Evolutionary conservation across 306 rosid genomes (phyloP), one percentile per base, ranked within the genome.

Genomic region (Vigna reflexopilosa): DNA sequence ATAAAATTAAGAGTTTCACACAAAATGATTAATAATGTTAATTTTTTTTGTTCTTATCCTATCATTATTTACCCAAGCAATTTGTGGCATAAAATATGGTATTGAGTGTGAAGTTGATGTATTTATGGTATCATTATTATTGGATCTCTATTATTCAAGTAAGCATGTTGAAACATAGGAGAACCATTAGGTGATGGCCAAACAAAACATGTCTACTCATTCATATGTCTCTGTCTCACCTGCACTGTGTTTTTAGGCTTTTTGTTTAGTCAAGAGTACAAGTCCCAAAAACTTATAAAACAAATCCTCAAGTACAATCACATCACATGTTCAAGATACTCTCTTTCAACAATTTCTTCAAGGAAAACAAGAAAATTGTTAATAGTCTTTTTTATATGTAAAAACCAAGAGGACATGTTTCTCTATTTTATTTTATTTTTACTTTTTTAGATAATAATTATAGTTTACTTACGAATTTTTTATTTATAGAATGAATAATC

Each of bases 201-300:
- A 67, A 44, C 54, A 67, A 67, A 19, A 44, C 54, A 67, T 67
- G 72, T 44, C 1, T 19, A 9, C 24, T 7, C 36, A 19, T 36
- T 7, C 70, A 64, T 62, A 58, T 58, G 65, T 58, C 38, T n/a
- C 65, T 58, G 64, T 57, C 64, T 57, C 36, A 58, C 38, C 65
- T 11, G 17, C 65, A 58, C 15, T 13, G 4, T 58, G 17, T 24
- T 26, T 13, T 58, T 58, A 57, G 38, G 30, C 6, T 20, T 19
- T 55, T 16, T 50, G 58, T 17, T 55, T 5, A 3, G 61, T 26
- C 22, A 55, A 17, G 28, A 19, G 28, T 54, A 8, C 28, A 3
- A 19, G 2, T 20, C 30, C 22, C 30, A 20, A 20, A 55, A 54
- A 54, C 59, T 54, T 19, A 54, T 54, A 2, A 19, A 54, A 9